A percentile compares a stretch with the other conserved stretches of the same genome.
Evolutionary conservation across 371 early-diverging fungal species (phyloP).

Genomic region (Zychaea mexicana): DNA sequence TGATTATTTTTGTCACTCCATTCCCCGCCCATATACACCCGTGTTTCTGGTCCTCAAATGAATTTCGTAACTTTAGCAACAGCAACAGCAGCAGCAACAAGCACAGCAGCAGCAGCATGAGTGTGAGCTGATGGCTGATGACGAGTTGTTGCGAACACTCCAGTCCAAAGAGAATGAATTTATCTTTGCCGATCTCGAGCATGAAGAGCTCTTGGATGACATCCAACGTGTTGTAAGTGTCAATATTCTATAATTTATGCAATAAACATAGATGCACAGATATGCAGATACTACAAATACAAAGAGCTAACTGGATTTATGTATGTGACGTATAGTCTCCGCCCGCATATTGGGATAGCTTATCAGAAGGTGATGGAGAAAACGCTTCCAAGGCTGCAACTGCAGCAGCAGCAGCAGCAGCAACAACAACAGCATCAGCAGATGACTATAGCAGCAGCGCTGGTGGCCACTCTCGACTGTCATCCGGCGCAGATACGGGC

Average conservation of each 20-base stretch:
- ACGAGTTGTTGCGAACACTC: slow-evolving; percentile 7
- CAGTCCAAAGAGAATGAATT: slow-evolving; percentile 18
- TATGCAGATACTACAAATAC: too few relatives aligned
- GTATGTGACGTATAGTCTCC: slow-evolving; percentile 1
- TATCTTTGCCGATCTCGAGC: slow-evolving; percentile 12
- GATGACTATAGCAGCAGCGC: background rate
- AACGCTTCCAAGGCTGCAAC: background rate
- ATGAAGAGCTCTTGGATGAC: slow-evolving; percentile 4
- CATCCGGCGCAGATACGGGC: slow-evolving; percentile 8
- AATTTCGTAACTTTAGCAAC: background rate
- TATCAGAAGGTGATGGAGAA: background rate
- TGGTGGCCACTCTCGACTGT: slow-evolving; percentile 12
- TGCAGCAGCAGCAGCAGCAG: background rate
- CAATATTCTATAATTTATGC: background rate
- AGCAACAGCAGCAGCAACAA: slow-evolving; percentile 1
- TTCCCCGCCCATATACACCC: too few relatives aligned
- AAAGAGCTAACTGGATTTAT: too few relatives aligned
- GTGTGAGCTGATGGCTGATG: slow-evolving; percentile 13
- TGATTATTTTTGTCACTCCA: background rate
- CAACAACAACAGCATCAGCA: too few relatives aligned
- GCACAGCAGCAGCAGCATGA: background rate
- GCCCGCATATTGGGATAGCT: slow-evolving; percentile 9
- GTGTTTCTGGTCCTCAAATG: too few relatives aligned
- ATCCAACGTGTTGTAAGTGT: slow-evolving; percentile 8
- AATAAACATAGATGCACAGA: too few relatives aligned